These are phyloP conservation scores for Trametes cingulata DNA, from an alignment of 768 basidiomycete species.

Conservation along the genomic window DNA sequence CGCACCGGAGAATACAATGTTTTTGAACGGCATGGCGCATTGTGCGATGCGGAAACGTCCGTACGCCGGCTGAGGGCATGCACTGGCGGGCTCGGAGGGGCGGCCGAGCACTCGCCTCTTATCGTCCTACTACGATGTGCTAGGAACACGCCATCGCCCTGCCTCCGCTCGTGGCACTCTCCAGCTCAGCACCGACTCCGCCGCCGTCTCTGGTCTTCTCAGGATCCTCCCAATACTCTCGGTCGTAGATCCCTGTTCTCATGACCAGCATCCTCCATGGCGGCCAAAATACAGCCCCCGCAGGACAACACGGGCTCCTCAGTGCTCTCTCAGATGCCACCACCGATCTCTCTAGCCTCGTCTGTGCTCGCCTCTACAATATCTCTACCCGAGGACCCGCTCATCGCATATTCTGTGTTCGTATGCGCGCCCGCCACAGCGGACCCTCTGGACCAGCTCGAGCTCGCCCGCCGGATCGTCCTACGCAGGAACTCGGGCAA, in stretches of 20 bases:
- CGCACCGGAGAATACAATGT: neutral
- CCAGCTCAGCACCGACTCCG: neutral
- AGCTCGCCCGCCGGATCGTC: slow-evolving; percentile 54
- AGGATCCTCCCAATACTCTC: neutral
- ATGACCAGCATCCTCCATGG: slow-evolving; percentile 24
- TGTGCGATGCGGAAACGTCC: slow-evolving; percentile 6
- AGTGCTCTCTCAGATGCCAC: slow-evolving; percentile 32
- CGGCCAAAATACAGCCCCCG: slow-evolving; percentile 27
- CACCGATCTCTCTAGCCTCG: slow-evolving; percentile 39
- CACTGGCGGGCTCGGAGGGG: neutral
- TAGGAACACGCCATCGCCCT: neutral
- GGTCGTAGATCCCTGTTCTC: neutral
- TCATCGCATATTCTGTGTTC: slow-evolving; percentile 50
- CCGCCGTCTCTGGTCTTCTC: neutral
- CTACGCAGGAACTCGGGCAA: slow-evolving; percentile 40
- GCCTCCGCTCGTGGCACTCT: neutral
- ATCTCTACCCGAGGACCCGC: slow-evolving; percentile 43
- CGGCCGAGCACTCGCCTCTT: slow-evolving; percentile 3
- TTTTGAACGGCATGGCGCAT: neutral
- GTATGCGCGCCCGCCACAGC: slow-evolving; percentile 31
- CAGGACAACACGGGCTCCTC: slow-evolving; percentile 35
- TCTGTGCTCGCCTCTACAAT: slow-evolving; percentile 49
- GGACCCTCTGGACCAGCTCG: slow-evolving; percentile 46
- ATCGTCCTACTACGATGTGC: slow-evolving; percentile 17
- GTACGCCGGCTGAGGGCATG: neutral